phyloP scores from a whole-genome alignment of 129 eudicot genomes.

The Cynara cardunculus region DNA sequence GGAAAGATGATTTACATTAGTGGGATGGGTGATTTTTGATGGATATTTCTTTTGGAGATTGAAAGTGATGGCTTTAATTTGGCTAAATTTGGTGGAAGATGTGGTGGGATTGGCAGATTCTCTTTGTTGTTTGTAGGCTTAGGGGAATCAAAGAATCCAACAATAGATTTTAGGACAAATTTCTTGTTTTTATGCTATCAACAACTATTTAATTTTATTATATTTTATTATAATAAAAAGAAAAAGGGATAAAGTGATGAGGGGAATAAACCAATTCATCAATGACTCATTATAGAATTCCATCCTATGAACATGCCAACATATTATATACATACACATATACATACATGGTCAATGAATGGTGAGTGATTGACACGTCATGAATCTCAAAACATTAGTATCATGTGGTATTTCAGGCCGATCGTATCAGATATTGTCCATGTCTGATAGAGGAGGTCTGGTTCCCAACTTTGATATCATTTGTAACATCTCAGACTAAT shows the following conservation, averaged over 20 bases:
- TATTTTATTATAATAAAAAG: neutral
- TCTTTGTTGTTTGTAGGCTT: slow-evolving; percentile 71
- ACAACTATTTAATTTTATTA: slow-evolving; percentile 25
- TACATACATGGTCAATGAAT: neutral
- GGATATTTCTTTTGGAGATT: slow-evolving; percentile 44
- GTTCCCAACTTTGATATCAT: too few species aligned
- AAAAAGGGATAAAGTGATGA: slow-evolving; percentile 24
- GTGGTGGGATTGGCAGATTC: slow-evolving; percentile 84
- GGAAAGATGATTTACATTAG: slow-evolving; percentile 31
- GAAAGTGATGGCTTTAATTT: slow-evolving; percentile 45
- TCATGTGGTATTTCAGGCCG: too few species aligned
- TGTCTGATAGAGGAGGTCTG: too few species aligned
- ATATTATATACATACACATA: neutral
- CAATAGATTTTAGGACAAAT: slow-evolving; percentile 68
- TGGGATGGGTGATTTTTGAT: slow-evolving; percentile 50
- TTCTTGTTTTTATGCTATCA: slow-evolving; percentile 50
- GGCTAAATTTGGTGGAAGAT: slow-evolving; percentile 38
- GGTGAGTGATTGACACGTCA: neutral
- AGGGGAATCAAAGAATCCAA: slow-evolving; percentile 94
- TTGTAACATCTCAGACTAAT: too few species aligned
- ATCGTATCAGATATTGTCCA: too few species aligned
- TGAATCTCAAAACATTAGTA: neutral
- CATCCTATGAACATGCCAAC: slow-evolving; percentile 22
- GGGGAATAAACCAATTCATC: slow-evolving; percentile 32
- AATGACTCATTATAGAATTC: slow-evolving; percentile 21